These are phyloP conservation scores for Solanum paucissectum DNA, from an alignment of 257 asterid species.

Conservation along the genomic window DNA sequence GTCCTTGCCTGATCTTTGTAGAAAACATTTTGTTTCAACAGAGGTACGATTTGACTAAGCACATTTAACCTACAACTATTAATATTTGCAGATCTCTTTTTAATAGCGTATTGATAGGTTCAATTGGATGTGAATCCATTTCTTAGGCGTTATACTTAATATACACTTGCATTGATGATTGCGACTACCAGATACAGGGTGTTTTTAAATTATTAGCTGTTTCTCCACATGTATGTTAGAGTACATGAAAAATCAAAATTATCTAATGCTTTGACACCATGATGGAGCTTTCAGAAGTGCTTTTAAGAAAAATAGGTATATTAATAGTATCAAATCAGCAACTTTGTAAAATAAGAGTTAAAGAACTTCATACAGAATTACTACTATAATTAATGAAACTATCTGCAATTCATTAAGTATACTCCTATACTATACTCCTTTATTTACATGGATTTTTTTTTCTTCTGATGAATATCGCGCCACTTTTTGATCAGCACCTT, in stretches of 20 bases:
- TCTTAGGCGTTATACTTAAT: not conserved
- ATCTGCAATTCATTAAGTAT: not conserved
- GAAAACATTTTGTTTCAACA: not conserved
- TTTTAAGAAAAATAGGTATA: not conserved
- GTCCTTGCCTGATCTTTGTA: conserved; percentile 84
- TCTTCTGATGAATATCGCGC: not conserved
- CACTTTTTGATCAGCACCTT: not conserved
- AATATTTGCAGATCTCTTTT: not conserved
- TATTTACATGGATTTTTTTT: not conserved
- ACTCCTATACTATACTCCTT: not conserved
- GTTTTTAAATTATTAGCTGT: not conserved
- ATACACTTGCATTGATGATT: not conserved
- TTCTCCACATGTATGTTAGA: not conserved
- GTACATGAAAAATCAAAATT: not conserved
- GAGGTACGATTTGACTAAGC: too few relatives aligned
- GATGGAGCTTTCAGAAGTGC: not conserved
- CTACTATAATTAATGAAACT: too few relatives aligned
- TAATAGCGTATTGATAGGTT: not conserved
- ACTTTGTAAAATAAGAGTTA: not conserved
- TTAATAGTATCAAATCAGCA: not conserved
- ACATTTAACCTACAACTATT: too few relatives aligned
- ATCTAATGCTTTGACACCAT: not conserved
- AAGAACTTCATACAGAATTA: not conserved
- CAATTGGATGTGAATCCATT: not conserved
- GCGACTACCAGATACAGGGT: not conserved